Evolutionary conservation across 2,329 filamentous ascomycete species (phyloP), one percentile per base, ranked within the genome.

Genomic region (Basipetospora chlamydospora): DNA sequence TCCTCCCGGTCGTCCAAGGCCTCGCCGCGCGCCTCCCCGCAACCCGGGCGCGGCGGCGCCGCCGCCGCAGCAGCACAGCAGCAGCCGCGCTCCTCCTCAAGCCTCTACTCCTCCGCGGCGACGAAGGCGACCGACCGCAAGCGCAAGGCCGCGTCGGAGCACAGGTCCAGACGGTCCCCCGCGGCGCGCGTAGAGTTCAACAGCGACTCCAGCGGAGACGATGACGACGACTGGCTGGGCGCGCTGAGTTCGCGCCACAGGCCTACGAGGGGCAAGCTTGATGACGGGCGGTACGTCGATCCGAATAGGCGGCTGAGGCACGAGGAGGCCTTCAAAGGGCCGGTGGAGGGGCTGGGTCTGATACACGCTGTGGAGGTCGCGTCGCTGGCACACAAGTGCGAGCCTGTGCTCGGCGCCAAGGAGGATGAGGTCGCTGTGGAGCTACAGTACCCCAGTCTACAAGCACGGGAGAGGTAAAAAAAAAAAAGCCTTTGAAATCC

Each of bases 391-490:
- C 58, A 63, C 5, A 66, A 64, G 28, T 72, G 67, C 41, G 62
- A 65, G 20, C 63, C 64, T 1, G 62, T 65, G 10, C 58, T 70
- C 41, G 61, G 62, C 26, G 59, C 64, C 3, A 56, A 59, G 33
- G 57, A 63, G 33, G 62, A 73, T 40, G 67, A 73, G 40, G 64
- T 76, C 6, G 60, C 57, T 9, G 71, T 92, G 41, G 64, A 77
- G 50, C 60, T 96, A 46, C 82, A 90, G 54, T 96, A 96, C 56
- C 88, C 90, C 8, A 87, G 83, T 54, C 63, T 67, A 42, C 70
- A 74, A 39, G 66, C 67, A 34, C 70, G 70, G 37, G 83, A 90
- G 57, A 73, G 67, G 75, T 81, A 61, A 48, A 58, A n/a, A n/a
- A n/a, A n/a, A n/a, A n/a, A n/a, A n/a, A n/a, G n/a, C n/a, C n/a